A percentile compares a stretch with the other conserved stretches of the same genome.
Conservation (phyloP, 495 filamentous ascomycete genomes). For the Parachaetomium inaequale region DNA sequence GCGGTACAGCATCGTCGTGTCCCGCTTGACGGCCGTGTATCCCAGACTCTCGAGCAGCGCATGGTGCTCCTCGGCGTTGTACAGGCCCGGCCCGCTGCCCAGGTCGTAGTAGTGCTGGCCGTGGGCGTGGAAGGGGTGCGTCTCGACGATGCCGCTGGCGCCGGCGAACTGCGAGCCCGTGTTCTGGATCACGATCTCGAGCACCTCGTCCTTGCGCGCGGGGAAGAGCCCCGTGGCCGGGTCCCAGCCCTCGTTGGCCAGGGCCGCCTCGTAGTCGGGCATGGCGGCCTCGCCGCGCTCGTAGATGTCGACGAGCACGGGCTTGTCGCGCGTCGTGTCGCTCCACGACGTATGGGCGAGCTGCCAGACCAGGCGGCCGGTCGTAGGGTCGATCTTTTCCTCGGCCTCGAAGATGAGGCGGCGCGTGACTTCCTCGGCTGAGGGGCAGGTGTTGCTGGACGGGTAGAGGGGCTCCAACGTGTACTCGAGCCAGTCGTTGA, state of each 20-base stretch:
- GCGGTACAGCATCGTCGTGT: conserved; percentile 55
- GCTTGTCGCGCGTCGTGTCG: conserved; percentile 37
- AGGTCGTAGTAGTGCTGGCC: conserved; percentile 58
- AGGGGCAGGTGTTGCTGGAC: conserved; percentile 39
- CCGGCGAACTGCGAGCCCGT: conserved; percentile 33
- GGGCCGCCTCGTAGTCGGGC: conserved; percentile 43
- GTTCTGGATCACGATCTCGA: conserved; percentile 60
- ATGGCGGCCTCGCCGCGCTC: conserved; percentile 36
- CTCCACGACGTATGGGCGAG: conserved; percentile 45
- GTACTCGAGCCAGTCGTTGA: conserved; percentile 53
- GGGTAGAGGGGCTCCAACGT: conserved; percentile 43
- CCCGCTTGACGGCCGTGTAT: conserved; percentile 46
- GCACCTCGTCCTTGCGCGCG: conserved; percentile 51
- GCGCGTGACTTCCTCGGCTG: conserved; percentile 52
- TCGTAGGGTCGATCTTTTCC: conserved; percentile 24
- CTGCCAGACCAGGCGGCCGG: conserved; percentile 24
- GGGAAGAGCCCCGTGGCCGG: conserved; percentile 49
- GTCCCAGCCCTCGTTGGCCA: conserved; percentile 52
- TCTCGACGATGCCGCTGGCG: conserved; percentile 46
- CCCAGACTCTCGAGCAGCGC: conserved; percentile 33
- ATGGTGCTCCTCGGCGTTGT: conserved; percentile 53
- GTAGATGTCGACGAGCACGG: conserved; percentile 58
- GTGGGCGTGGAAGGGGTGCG: conserved; percentile 60
- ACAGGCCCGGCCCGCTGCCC: conserved; percentile 54
- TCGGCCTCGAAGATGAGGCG: conserved; percentile 44